These are phyloP conservation scores for Spathaspora boniae DNA, from an alignment of 805 yeast species.

Conservation along the genomic window DNA sequence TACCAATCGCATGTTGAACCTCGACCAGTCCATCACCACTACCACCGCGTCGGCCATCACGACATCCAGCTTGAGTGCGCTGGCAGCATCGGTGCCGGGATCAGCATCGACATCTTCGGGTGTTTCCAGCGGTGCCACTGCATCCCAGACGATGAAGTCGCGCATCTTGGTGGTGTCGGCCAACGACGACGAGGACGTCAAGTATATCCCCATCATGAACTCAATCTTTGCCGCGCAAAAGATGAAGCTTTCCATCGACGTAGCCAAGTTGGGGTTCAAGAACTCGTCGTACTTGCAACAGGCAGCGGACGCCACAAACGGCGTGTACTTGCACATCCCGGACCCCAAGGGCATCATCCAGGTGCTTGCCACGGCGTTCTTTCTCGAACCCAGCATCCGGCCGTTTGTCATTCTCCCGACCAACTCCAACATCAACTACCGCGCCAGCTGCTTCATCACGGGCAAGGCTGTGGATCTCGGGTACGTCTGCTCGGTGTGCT, in stretches of 20 bases:
- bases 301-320: constrained; percentile 92
- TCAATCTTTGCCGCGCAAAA: constrained; percentile 94
- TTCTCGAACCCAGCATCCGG: constrained; percentile 81
- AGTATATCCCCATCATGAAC: constrained; percentile 92
- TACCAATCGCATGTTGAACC: constrained; percentile 61
- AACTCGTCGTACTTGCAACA: constrained; percentile 83
- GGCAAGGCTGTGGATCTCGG: constrained; percentile 92
- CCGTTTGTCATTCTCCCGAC: constrained; percentile 78
- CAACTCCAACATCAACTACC: constrained; percentile 80
- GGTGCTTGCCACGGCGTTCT: constrained; percentile 74
- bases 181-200: constrained; percentile 70
- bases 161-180: constrained; percentile 58
- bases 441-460: constrained; percentile 91
- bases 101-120: constrained; percentile 13
- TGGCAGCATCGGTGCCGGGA: constrained; percentile 10
- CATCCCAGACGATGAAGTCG: constrained; percentile 29
- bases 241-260: constrained; percentile 84
- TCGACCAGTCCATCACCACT: constrained; percentile 44
- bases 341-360: constrained; percentile 79
- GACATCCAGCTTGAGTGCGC: constrained; percentile 19
- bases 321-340: constrained; percentile 70
- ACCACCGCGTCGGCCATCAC: constrained; percentile 43
- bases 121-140: constrained; percentile 11
- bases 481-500: constrained; percentile 90
- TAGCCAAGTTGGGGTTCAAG: constrained; percentile 65